Evolutionary conservation across 2,329 filamentous ascomycete genomes (phyloP).

Genomic region (Arthrinium puccinioides): DNA sequence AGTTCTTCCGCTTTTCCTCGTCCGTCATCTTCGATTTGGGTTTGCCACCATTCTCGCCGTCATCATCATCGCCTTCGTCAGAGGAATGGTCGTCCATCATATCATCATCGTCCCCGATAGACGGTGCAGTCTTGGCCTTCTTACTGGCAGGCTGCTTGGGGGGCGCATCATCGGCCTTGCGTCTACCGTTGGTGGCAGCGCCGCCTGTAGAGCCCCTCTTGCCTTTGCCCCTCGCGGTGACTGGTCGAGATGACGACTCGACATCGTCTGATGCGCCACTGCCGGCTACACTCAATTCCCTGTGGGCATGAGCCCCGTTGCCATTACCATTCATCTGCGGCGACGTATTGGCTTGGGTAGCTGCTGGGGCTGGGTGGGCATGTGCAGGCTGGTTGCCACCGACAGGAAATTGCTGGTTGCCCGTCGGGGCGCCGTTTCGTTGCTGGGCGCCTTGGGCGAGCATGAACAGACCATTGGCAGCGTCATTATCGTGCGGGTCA

Average conservation of each 20-base stretch:
- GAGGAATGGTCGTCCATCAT: slow-evolving; percentile 38
- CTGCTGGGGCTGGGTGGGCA: slow-evolving; percentile 35
- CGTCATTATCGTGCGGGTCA: slow-evolving; percentile 88
- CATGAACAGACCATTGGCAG: slow-evolving; percentile 89
- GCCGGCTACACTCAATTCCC: slow-evolving; percentile 58
- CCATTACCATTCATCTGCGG: slow-evolving; percentile 47
- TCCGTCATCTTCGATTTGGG: slow-evolving; percentile 84
- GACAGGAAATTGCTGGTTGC: slow-evolving; percentile 41
- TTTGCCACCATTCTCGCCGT: slow-evolving; percentile 50
- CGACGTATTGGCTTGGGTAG: slow-evolving; percentile 33
- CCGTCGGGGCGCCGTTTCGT: slow-evolving; percentile 44
- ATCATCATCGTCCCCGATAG: slow-evolving; percentile 26
- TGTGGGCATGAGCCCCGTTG: slow-evolving; percentile 34
- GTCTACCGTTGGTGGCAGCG: slow-evolving; percentile 54
- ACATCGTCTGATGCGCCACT: slow-evolving; percentile 69
- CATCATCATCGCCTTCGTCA: slow-evolving; percentile 44
- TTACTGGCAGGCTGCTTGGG: slow-evolving; percentile 60
- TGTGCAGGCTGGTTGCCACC: slow-evolving; percentile 37
- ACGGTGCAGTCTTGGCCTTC: slow-evolving; percentile 53
- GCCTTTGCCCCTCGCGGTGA: slow-evolving; percentile 57
- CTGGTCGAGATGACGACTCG: slow-evolving; percentile 59
- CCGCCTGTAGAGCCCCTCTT: slow-evolving; percentile 52
- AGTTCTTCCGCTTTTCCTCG: slow-evolving; percentile 97
- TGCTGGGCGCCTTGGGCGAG: slow-evolving; percentile 63
- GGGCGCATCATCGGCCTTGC: slow-evolving; percentile 66